phyloP scores from a whole-genome alignment of 2,329 filamentous ascomycete genomes.

The Zarea fungicola region DNA sequence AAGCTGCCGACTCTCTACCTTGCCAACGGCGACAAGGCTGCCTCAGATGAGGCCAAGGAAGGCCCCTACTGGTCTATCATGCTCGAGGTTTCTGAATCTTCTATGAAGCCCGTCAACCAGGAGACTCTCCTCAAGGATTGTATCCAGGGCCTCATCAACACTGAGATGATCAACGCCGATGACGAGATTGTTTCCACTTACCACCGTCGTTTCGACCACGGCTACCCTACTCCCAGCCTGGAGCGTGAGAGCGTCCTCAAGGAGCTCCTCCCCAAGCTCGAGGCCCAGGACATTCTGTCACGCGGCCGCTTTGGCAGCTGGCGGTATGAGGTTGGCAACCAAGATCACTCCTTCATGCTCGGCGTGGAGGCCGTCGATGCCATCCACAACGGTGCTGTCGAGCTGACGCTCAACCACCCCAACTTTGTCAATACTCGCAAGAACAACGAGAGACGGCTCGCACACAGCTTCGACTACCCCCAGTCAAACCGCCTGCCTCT shows the following conservation, averaged over 20 bases:
- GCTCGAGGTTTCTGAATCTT: slow-evolving; percentile 95
- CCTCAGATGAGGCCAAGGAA: slow-evolving; percentile 66
- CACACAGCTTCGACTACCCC: slow-evolving; percentile 39
- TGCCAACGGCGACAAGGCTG: slow-evolving; percentile 77
- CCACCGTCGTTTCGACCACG: slow-evolving; percentile 96
- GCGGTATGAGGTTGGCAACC: slow-evolving; percentile 95
- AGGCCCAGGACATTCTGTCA: slow-evolving; percentile 87
- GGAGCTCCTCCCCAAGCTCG: slow-evolving; percentile 86
- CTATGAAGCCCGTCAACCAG: slow-evolving; percentile 88
- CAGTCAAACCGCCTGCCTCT: slow-evolving; percentile 36
- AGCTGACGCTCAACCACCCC: slow-evolving; percentile 93
- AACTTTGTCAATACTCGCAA: slow-evolving; percentile 83
- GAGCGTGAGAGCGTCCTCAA: slow-evolving; percentile 94
- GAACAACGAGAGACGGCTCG: slow-evolving; percentile 47
- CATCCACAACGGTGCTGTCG: slow-evolving; percentile 82
- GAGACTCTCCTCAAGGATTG: slow-evolving; percentile 81
- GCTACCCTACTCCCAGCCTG: slow-evolving; percentile 90
- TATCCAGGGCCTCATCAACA: slow-evolving; percentile 96
- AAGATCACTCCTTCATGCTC: slow-evolving; percentile 97
- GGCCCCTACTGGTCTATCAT: slow-evolving; percentile 99
- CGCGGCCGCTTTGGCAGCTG: slow-evolving; percentile 97
- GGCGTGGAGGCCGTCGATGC: slow-evolving; percentile 90
- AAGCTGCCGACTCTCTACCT: slow-evolving; percentile 85
- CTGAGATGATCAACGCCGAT: slow-evolving; percentile 82
- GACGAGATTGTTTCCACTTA: slow-evolving; percentile 98